Evolutionary conservation across 192 early-diverging fungal species (phyloP), one percentile per base, ranked within the genome.

Genomic region (Spizellomyces sp.): DNA sequence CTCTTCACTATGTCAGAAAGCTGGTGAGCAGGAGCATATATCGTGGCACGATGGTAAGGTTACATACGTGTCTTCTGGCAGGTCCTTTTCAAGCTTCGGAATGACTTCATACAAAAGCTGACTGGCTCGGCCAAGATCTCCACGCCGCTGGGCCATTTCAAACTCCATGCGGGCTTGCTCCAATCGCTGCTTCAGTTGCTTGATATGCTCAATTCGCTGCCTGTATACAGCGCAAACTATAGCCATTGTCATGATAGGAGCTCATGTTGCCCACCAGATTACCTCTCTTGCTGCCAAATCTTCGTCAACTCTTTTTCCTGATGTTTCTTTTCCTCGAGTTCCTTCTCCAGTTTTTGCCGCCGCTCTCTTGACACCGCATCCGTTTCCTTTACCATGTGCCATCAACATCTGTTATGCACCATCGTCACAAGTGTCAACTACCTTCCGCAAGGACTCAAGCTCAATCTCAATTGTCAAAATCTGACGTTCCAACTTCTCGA

Each of bases 381-480:
- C 76, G 93, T 94, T 75, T 96, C 94, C 81, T 64, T n/a, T 22
- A 64, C 15, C 0, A 10, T 17, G 41, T 61, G 9, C 0, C 2
- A 22, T 64, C 44, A 64, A 64, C 47, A 4, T 27, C 2, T 15
- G 63, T 10, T 14, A 15, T 12, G 19, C 12, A 61, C 21, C 12
- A 22, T 19, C 27, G 2, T 41, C 12, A 2, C 59, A 61, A 61
- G 12, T 61, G 19, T 19, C 27, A 61, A 1, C n/a, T 47, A 64
- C 93, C 81, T 96, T 96, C 58, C 76, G 79, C 66, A 96, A 76
- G 0, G 94, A 93, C 8, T 87, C 92, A 48, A 87, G 86, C 79
- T 96, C 94, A 61, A 96, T 88, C 77, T 96, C 92, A 9, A 94
- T 79, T 78, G 94, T 95, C 63, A 96, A 74, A 52, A 87, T 84